Evolutionary conservation across 83 land plant genomes (phyloP), one percentile per base, ranked within the genome.

Genomic region (Picea abies): DNA sequence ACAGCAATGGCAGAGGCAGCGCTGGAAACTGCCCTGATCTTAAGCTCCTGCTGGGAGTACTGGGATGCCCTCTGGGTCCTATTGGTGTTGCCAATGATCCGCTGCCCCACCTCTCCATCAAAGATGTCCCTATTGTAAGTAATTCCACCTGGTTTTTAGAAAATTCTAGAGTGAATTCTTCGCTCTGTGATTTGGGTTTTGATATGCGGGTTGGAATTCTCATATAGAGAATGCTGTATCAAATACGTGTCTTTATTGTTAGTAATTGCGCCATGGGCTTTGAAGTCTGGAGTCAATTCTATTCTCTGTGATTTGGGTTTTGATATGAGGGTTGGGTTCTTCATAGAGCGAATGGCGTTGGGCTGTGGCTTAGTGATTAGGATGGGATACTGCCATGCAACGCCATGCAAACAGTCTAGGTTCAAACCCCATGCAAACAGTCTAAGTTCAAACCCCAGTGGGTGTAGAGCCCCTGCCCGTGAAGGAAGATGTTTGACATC

Each of bases 31-130:
- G 58, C 25, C 63, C 60, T 12, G 79, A 29, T 78, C 85, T 44
- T 84, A 47, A 66, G 19, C 60, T 80, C 52, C 17, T 85, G 77
- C 90, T 93, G 20, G 92, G 95, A 3, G 95, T 93, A 29, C 76
- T 93, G 10, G 95, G 88, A 7, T 93, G 92, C 68, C 92, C 95
- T 5, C 90, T 93, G 12, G 95, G 88, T 7, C 95, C 95, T 10
- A 72, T 92, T n/a, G 83, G 88, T 25, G 26, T 86, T 22, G 19
- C 49, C 68, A 64, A 80, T 60, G 77, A 88, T 32, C 90, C 86
- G 1, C 47, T 81, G 67, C 84, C 82, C 26, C 84, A 56, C 56
- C 85, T 86, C 72, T 86, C 86, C 60, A 78, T 90, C 71, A 90
- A 86, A 79, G 89, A 87, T 84, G 80, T 72, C 12, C 94, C 94